phyloP scores from a whole-genome alignment of 805 yeast species.

The Grigorovia yakushimaensis region DNA sequence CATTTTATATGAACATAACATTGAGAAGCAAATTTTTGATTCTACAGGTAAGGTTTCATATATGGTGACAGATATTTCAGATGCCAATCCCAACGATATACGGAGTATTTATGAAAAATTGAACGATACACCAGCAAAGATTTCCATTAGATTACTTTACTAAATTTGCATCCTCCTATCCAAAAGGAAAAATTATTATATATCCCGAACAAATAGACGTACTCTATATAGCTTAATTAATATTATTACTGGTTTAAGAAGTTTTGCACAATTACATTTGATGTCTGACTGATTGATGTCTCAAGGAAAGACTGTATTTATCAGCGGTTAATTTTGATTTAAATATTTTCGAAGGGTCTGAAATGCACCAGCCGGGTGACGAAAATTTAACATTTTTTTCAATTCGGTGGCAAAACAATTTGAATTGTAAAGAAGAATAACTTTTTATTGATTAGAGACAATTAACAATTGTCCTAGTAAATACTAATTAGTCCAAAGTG shows the following conservation, averaged over 20 bases:
- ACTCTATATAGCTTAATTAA: background rate
- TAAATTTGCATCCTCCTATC: constrained; percentile 25
- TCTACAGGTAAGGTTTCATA: constrained; percentile 92
- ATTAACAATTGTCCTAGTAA: background rate
- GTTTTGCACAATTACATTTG: no score
- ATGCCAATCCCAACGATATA: constrained; percentile 71
- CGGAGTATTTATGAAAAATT: constrained; percentile 72
- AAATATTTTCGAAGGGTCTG: background rate
- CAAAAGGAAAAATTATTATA: background rate
- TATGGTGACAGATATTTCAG: constrained; percentile 91
- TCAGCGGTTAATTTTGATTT: no score
- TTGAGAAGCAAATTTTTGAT: constrained; percentile 94
- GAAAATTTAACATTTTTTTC: background rate
- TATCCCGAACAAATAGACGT: background rate
- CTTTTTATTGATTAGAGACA: background rate
- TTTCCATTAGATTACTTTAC: constrained; percentile 80
- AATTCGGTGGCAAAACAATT: constrained; percentile 16
- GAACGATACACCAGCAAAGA: constrained; percentile 80
- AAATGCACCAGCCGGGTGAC: constrained; percentile 5
- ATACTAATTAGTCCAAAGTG: no score
- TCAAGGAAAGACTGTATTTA: no score
- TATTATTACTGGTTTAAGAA: background rate
- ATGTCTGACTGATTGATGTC: no score
- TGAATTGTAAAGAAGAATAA: constrained; percentile 6
- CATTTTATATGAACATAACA: constrained; percentile 85